Evolutionary conservation across 202 grass and related monocot genomes (phyloP).

Genomic region (Dendrocalamus latiflorus): DNA sequence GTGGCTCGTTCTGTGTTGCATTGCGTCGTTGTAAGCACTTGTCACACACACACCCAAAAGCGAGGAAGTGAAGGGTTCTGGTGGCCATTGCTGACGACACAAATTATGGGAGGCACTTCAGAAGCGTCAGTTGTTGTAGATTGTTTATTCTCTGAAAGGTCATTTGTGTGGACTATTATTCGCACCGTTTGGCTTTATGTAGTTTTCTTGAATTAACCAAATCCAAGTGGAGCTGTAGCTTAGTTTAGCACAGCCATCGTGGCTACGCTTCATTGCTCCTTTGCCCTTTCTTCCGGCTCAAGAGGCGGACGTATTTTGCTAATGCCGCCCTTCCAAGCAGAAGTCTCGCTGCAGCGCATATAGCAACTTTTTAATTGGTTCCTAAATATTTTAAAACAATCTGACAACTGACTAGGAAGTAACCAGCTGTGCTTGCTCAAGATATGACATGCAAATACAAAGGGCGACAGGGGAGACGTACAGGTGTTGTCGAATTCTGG

Average conservation of each 20-base stretch:
- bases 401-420: background rate
- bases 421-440: background rate
- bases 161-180: background rate
- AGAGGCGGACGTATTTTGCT: background rate
- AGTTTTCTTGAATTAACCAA: background rate
- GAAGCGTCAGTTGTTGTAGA: background rate
- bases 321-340: background rate
- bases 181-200: background rate
- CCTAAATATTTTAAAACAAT: background rate
- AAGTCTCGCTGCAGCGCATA: background rate
- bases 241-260: background rate
- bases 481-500: constrained; percentile 3
- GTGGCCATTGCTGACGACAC: background rate
- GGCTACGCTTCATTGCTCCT: background rate
- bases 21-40: background rate
- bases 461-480: background rate
- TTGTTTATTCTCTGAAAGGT: background rate
- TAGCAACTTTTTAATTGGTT: background rate
- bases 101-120: constrained; percentile 15
- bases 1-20: constrained; percentile 24
- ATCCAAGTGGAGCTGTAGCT: background rate
- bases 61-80: background rate
- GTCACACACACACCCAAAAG: background rate
- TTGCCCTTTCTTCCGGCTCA: background rate
- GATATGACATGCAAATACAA: background rate